Evolutionary conservation across 169 alveolate genomes (phyloP), one percentile per base, ranked within the genome.

Genomic region (Cryptosporidium sp.): DNA sequence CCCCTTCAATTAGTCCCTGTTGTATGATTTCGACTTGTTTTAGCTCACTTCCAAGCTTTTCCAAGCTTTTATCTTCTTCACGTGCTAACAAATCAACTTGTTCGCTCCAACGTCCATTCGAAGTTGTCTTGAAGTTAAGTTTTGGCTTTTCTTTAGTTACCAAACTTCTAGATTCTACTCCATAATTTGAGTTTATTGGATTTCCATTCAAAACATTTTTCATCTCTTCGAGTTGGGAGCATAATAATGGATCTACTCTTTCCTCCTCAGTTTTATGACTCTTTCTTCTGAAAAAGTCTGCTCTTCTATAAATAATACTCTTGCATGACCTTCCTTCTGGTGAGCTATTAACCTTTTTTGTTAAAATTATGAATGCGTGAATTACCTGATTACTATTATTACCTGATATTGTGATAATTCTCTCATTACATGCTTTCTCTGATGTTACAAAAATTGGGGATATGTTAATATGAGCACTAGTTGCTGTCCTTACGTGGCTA

Each of bases 361-460:
- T 37, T 62, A 80, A 7, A 31, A 80, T 80, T 16, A 80, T 62
- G 70, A 80, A 80, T 45, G 75, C 89, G 23, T 80, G 67, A 65
- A 62, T 43, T 39, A 80, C 68, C n/a, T 80, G 73, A 65, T 80
- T 65, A 35, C 59, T 80, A 35, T 61, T 31, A 29, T 65, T 65
- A 1, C 69, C 73, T 39, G 75, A 80, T 3, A 80, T 80, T 43
- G 80, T 80, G 4, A 80, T 67, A 26, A 80, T 80, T 48, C 89
- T 80, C 35, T 80, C 89, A 65, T 59, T 80, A 21, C 89, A 80
- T 10, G 89, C 89, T 31, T 80, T 80, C 5, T 80, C 89, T 10
- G 89, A 80, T 16, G 89, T 65, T 12, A 80, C 89, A 62, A 80
- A 80, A 14, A 80, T 80, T 21, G 89, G 89, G 6, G 89, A 80